Percentiles rank a stretch among this genome's conserved stretches.
These are phyloP conservation scores for Vitis vinifera DNA, from an alignment of 164 flowering plant genomes.

Conservation along the genomic window ASM3070453v1 NC_081805.1:21577001-21577500, in stretches of 20 bases:
- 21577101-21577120: background rate
- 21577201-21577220: too few relatives aligned
- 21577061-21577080: background rate
- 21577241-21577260: too few relatives aligned
- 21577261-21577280: too few relatives aligned
- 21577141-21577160: background rate
- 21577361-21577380: conserved; percentile 42
- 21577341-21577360: too few relatives aligned
- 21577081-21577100: too few relatives aligned
- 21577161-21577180: background rate
- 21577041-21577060: background rate
- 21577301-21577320: too few relatives aligned
- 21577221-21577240: too few relatives aligned
- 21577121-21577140: background rate
- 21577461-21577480: conserved; percentile 54
- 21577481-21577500: conserved; percentile 19
- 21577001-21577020: background rate
- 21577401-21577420: conserved; percentile 46
- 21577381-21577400: conserved; percentile 55
- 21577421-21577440: conserved; percentile 46
- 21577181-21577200: too few relatives aligned
- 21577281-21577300: too few relatives aligned
- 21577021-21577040: too few relatives aligned
- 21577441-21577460: conserved; percentile 49
- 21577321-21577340: too few relatives aligned